Conservation (phyloP, 768 basidiomycete genomes). For the Suillus hirtellus region DNA sequence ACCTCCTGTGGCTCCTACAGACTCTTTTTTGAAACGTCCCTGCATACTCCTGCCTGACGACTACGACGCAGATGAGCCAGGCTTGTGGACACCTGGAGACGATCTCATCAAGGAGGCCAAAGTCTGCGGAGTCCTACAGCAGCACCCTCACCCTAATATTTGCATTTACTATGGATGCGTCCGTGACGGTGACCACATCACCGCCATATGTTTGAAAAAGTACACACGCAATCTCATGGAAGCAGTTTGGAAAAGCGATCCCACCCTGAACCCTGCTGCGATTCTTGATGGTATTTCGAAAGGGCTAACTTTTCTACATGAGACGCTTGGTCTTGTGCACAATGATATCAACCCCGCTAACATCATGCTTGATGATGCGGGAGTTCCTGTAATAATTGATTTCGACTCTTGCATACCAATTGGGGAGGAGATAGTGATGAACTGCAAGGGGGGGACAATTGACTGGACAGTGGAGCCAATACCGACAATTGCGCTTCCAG, state of each 20-base stretch:
- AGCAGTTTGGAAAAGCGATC: neutral
- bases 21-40: neutral
- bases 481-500: neutral
- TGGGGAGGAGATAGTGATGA: neutral
- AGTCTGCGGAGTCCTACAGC: constrained; percentile 7
- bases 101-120: constrained; percentile 1
- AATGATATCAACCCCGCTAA: constrained; percentile 29
- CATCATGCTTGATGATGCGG: constrained; percentile 26
- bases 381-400: constrained; percentile 26
- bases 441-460: neutral
- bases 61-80: neutral
- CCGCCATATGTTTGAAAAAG: constrained; percentile 18
- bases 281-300: constrained; percentile 17
- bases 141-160: constrained; percentile 23
- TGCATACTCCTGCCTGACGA: neutral
- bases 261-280: neutral
- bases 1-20: neutral
- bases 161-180: constrained; percentile 23
- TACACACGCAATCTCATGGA: constrained; percentile 5
- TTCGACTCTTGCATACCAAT: constrained; percentile 17
- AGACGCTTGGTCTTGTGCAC: constrained; percentile 27
- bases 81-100: neutral
- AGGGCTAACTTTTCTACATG: constrained; percentile 25
- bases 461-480: neutral
- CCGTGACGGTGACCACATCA: constrained; percentile 16